Evolutionary conservation across 164 flowering plant genomes (phyloP), one percentile per base, ranked within the genome.

Genomic region (Saururus chinensis): DNA sequence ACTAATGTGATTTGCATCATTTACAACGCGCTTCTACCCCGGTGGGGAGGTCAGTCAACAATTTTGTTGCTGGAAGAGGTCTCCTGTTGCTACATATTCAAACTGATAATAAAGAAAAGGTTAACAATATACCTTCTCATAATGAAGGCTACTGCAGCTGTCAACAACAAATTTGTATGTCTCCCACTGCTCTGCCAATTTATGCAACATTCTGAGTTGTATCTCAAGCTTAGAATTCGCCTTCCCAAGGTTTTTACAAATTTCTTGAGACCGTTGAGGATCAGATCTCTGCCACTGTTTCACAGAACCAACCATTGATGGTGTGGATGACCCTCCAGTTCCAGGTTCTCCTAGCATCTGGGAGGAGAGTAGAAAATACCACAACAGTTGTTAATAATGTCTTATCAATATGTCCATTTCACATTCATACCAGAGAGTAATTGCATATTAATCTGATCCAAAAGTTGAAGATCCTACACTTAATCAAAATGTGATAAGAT

Each of bases 331-430:
- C 64, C 99, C 99, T 45, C 99, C 99, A 70, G 75, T 75, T 77
- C 99, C 99, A 30, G 97, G 99, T 73, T 95, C 99, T 64, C 99
- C 99, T 42, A 95, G 77, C 56, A 95, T 66, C 99, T 95, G 80
- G 65, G 14, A 69, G 67, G 60, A 6, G 37, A 64, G 48, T 20
- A 49, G 19, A 55, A 9, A 55, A 55, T 24, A 30, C 2, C 35
- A 55, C 11, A 1, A 30, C 35, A 12, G 49, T 45, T 23, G 21
- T 55, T 13, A 45, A 23, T 19, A 30, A 40, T 59, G 22, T 37
- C 61, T 23, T 13, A 40, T 59, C 45, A 59, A 30, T n/a, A n/a
- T 21, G 13, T 30, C 51, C n/a, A n/a, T n/a, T n/a, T 35, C 49
- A 45, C 49, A 45, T 17, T 0, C 14, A 45, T 12, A 12, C 14